Base-by-base conservation (phyloP, 169 alveolate genomes). In the Plasmodium ovale region DNA sequence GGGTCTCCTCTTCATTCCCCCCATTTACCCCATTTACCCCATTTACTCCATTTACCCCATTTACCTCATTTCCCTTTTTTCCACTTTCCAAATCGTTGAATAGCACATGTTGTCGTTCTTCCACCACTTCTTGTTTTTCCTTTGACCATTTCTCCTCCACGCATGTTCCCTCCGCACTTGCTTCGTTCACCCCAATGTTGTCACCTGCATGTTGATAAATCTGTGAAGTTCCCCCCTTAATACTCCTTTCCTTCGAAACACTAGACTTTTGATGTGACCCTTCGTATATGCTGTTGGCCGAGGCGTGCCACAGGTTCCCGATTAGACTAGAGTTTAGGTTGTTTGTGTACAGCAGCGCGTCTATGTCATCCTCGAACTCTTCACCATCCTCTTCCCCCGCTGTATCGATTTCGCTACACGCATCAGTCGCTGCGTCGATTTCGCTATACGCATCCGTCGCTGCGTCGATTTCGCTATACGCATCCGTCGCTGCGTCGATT, bases 281-380 rank as follows among this genome's bases (percentile, higher is more conserved):
- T 37, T 27, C 60, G 65, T 82, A 82, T 49, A 59, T 25, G 42
- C 90, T 82, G 65, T 82, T 82, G 33, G 90, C 90, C 19, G 90
- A 82, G n/a, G 84, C 53, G 29, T 82, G 90, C 90, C 90, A 82
- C 14, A 82, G 70, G 44, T 82, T 67, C 16, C 90, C 90, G 33
- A 82, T 65, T 49, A 82, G 42, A 47, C 90, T 82, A 29, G 90
- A 82, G 70, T 82, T 82, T 35, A 82, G 33, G 25, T 64, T 82
- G 21, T 82, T 82, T 19, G 90, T 82, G 27, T 51, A 82, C 23
- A 82, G 35, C 58, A 82, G 42, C n/a, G 90, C 21, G 27, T 82
- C 90, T 0, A 82, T 39, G 53, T 82, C 90, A 39, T 82, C 90
- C 14, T 82, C 90, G 7, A 82, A 14, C 12, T 65, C 90, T 79